A percentile compares a stretch with the other conserved stretches of the same genome.
Evolutionary conservation across 495 filamentous ascomycete genomes (phyloP).

Genomic region (Tetracladium marchalianum): DNA sequence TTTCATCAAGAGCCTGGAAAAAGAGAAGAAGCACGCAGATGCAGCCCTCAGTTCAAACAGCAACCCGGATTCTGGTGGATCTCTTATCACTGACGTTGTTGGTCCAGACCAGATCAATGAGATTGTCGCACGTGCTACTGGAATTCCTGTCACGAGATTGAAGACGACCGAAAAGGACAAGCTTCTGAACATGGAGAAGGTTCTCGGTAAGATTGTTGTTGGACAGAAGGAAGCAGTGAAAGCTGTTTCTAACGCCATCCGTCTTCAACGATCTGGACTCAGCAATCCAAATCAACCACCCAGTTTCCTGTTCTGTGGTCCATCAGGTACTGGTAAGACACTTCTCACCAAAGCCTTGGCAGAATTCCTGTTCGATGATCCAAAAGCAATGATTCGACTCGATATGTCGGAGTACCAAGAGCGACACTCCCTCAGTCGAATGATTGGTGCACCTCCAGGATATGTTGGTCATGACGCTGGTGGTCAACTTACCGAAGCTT

Average conservation of each 20-base stretch:
- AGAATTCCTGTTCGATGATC: slow-evolving; percentile 96
- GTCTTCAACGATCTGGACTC: slow-evolving; percentile 86
- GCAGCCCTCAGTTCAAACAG: slow-evolving; percentile 55
- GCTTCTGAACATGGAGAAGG: slow-evolving; percentile 85
- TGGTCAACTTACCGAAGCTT: slow-evolving; percentile 87
- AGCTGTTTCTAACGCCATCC: slow-evolving; percentile 90
- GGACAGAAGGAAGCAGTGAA: slow-evolving; percentile 93
- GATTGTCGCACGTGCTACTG: slow-evolving; percentile 92
- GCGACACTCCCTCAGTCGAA: slow-evolving; percentile 86
- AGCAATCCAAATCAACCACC: slow-evolving; percentile 92
- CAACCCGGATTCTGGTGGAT: slow-evolving; percentile 42
- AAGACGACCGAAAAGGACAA: slow-evolving; percentile 97
- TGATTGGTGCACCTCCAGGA: slow-evolving; percentile 95
- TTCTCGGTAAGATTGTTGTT: slow-evolving; percentile 72
- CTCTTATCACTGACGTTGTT: slow-evolving; percentile 84
- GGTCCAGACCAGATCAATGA: slow-evolving; percentile 99
- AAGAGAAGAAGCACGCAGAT: slow-evolving; percentile 68
- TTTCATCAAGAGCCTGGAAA: slow-evolving; percentile 69
- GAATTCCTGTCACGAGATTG: slow-evolving; percentile 88
- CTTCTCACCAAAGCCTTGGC: slow-evolving; percentile 92
- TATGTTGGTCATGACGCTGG: slow-evolving; percentile 96
- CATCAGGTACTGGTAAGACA: slow-evolving; percentile 96
- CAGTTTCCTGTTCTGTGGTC: slow-evolving; percentile 96
- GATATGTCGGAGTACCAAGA: slow-evolving; percentile 99
- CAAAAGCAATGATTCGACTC: slow-evolving; percentile 96